These are phyloP conservation scores for Kazachstania sp. DNA, from an alignment of 1,139 yeast genomes.

Conservation along the genomic window DNA sequence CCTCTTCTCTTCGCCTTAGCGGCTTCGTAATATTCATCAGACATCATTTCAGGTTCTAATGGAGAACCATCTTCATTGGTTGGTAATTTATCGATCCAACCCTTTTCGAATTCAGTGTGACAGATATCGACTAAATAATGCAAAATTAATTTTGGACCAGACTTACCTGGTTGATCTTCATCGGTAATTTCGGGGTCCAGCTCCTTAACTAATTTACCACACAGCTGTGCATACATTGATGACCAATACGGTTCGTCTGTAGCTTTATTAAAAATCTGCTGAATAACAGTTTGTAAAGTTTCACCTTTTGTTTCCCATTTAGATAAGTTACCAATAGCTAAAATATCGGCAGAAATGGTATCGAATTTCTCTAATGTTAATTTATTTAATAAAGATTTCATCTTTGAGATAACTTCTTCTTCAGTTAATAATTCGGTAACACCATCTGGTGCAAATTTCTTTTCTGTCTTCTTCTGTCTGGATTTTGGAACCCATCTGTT, in stretches of 20 bases:
- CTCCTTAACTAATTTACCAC: conserved; percentile 67
- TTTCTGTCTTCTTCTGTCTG: conserved; percentile 42
- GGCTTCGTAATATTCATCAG: conserved; percentile 84
- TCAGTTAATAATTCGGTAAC: conserved; percentile 46
- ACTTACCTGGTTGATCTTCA: conserved; percentile 41
- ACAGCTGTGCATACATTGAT: conserved; percentile 90
- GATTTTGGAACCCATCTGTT: conserved; percentile 92
- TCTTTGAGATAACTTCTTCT: conserved; percentile 76
- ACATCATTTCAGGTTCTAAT: conserved; percentile 80
- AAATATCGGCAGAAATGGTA: conserved; percentile 64
- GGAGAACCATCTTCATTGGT: conserved; percentile 72
- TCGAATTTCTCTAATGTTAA: conserved; percentile 89
- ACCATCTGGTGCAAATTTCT: conserved; percentile 69
- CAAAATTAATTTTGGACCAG: conserved; percentile 64
- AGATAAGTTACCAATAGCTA: conserved; percentile 74
- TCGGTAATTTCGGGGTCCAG: conserved; percentile 63
- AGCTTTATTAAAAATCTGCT: conserved; percentile 87
- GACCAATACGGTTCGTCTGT: conserved; percentile 99
- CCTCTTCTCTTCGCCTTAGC: conserved; percentile 98
- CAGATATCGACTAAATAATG: conserved; percentile 76
- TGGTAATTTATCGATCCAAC: conserved; percentile 84
- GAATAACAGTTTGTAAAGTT: conserved; percentile 71
- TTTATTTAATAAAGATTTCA: conserved; percentile 80
- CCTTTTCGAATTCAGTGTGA: conserved; percentile 88
- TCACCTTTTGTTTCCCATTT: conserved; percentile 68